These are phyloP conservation scores for Tripidium arundinaceum DNA, from an alignment of 202 grass and related monocot species.

Conservation along the genomic window DNA sequence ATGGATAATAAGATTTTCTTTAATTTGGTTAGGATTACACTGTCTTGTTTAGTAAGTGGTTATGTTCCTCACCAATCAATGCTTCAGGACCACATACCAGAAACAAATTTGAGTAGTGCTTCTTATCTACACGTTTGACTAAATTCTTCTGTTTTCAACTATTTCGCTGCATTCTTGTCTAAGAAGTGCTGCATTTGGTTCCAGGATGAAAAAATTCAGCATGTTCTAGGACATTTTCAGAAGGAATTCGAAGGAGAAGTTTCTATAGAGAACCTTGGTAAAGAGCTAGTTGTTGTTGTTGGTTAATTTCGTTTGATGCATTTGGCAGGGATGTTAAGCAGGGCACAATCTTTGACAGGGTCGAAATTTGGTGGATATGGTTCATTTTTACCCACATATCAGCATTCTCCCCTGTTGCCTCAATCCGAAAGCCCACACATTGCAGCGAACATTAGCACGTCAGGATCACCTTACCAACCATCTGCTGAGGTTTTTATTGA, in stretches of 20 bases:
- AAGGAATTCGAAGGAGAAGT: constrained; percentile 89
- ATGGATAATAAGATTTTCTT: neutral
- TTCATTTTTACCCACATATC: constrained; percentile 91
- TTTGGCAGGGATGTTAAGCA: constrained; percentile 12
- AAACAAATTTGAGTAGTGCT: neutral
- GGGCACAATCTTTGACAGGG: constrained; percentile 46
- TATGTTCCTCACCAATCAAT: neutral
- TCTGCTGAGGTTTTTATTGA: constrained; percentile 45
- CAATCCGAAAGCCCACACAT: constrained; percentile 45
- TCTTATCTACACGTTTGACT: neutral
- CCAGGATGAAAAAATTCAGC: constrained; percentile 87
- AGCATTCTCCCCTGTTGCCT: constrained; percentile 65
- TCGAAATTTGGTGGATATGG: constrained; percentile 97
- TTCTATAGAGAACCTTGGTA: constrained; percentile 90
- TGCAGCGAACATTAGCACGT: constrained; percentile 25
- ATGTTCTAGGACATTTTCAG: constrained; percentile 85
- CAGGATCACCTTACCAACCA: constrained; percentile 45
- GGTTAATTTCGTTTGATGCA: constrained; percentile 26
- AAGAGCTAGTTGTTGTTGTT: constrained; percentile 21
- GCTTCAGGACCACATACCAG: neutral
- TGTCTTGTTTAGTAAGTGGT: neutral
- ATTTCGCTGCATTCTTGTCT: neutral
- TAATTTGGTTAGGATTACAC: neutral
- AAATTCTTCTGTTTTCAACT: neutral
- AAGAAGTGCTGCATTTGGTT: neutral